Evolutionary conservation across 2,329 filamentous ascomycete genomes (phyloP).

Genomic region (Neurospora sp.): DNA sequence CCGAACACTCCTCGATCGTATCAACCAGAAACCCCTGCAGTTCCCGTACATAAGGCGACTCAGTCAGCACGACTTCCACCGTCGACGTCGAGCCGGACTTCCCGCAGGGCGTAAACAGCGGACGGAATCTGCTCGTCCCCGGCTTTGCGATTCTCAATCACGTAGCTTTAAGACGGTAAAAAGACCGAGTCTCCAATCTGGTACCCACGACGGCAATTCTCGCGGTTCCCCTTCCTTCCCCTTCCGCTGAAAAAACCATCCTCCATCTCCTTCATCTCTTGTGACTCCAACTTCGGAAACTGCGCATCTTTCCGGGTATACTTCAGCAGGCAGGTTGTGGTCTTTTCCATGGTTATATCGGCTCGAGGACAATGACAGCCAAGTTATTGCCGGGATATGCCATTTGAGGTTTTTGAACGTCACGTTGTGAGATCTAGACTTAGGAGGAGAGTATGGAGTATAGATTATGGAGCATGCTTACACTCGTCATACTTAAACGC

Average conservation of each 20-base stretch:
- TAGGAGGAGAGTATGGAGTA: neutral
- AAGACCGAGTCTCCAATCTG: conserved; percentile 4
- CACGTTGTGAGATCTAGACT: neutral
- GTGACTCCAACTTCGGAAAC: conserved; percentile 2
- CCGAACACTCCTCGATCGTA: neutral
- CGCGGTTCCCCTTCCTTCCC: neutral
- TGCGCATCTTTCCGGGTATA: neutral
- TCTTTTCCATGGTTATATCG: too few species aligned
- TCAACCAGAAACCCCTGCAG: conserved; percentile 7
- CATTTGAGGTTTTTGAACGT: neutral
- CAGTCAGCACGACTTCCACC: neutral
- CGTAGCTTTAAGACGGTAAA: neutral
- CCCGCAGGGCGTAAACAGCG: neutral
- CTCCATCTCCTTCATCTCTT: neutral
- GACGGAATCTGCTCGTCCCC: neutral
- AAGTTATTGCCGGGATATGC: neutral
- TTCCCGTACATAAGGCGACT: neutral
- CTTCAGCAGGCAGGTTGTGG: too few species aligned
- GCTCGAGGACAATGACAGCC: too few species aligned
- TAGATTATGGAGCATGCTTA: neutral
- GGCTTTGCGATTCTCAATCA: neutral
- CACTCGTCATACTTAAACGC: neutral
- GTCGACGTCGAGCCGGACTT: neutral
- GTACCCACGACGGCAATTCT: conserved; percentile 8
- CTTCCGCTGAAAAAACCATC: neutral